Evolutionary conservation across 176 grass and related monocot genomes (phyloP).

Genomic region (Zizania latifolia): DNA sequence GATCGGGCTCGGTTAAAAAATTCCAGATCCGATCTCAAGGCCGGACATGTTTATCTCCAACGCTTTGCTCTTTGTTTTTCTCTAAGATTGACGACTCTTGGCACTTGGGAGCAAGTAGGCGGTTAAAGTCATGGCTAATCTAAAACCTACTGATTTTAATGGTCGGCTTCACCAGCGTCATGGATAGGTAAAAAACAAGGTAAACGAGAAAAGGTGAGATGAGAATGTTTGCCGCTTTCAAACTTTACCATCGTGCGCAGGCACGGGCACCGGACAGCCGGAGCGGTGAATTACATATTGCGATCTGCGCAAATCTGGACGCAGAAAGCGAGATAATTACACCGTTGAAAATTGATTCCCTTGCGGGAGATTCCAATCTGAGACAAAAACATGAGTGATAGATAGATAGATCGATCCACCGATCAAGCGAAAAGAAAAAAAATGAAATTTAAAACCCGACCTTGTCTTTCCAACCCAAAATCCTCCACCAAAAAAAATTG

Average conservation of each 20-base stretch:
- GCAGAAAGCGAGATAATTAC: not conserved
- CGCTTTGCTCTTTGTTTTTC: too few species aligned
- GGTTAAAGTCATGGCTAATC: not conserved
- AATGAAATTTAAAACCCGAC: conserved; percentile 29
- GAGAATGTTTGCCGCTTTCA: conserved; percentile 27
- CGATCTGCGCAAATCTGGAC: conserved; percentile 5
- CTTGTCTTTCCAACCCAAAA: conserved; percentile 29
- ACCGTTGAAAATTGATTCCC: not conserved
- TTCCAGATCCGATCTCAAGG: conserved; percentile 34
- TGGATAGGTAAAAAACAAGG: not conserved
- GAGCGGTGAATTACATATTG: not conserved
- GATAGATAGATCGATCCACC: conserved; percentile 36
- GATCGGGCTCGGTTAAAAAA: not conserved
- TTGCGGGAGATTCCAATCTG: not conserved
- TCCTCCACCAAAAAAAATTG: conserved; percentile 24
- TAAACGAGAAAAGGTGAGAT: not conserved
- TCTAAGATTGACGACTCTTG: too few species aligned
- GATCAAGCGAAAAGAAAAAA: conserved; percentile 22
- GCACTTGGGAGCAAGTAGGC: too few species aligned
- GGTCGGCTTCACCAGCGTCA: not conserved
- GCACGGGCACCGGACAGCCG: not conserved
- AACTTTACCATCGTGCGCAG: conserved; percentile 5
- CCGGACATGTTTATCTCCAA: not conserved
- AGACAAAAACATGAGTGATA: conserved; percentile 24
- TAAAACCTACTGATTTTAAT: not conserved